Conservation (phyloP, 2,329 filamentous ascomycete genomes). For the Fusarium austroafricanum region DNA sequence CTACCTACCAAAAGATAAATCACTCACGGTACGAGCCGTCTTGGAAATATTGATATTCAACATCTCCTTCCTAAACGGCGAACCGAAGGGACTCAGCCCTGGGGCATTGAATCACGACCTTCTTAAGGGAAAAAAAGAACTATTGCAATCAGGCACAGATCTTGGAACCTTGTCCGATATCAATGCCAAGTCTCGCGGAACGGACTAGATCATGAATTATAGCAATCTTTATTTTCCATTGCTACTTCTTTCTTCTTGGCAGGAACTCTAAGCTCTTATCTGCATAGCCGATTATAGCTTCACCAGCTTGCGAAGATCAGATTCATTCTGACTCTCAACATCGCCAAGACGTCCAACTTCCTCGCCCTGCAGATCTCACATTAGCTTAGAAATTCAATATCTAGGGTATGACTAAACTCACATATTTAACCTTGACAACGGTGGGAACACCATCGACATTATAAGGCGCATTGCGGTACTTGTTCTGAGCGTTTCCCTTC, state of each 20-base stretch:
- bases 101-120: too few species aligned
- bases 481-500: conserved; percentile 42
- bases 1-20: neutral
- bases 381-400: neutral
- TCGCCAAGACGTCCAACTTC: conserved; percentile 45
- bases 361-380: conserved; percentile 20
- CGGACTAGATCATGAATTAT: too few species aligned
- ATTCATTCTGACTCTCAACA: conserved; percentile 45
- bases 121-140: neutral
- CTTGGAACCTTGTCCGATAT: neutral
- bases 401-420: neutral
- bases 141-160: neutral
- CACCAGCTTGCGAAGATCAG: conserved; percentile 39
- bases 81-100: neutral
- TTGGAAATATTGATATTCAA: too few species aligned
- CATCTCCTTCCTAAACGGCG: neutral
- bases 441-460: conserved; percentile 47
- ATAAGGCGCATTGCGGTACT: conserved; percentile 44
- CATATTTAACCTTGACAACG: conserved; percentile 44
- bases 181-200: neutral
- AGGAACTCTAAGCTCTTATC: neutral
- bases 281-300: neutral
- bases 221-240: too few species aligned
- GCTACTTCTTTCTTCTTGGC: neutral
- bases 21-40: neutral